Percentiles rank a stretch among this genome's conserved stretches.
Conservation (phyloP, 257 asterid genomes). For the Coffea eugenioides region DNA sequence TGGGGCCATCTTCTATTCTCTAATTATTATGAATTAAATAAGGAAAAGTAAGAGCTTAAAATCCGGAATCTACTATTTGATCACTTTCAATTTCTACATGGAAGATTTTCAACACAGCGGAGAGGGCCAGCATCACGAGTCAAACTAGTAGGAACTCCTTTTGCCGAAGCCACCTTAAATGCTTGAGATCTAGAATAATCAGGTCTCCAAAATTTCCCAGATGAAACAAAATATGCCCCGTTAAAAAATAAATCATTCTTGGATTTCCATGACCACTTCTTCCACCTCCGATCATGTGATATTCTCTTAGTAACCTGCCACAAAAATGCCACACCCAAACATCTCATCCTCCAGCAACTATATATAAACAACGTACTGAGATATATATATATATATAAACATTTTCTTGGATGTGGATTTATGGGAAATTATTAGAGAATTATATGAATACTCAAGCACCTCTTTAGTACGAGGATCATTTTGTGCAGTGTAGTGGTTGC, state of each 20-base stretch:
- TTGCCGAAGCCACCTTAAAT: slow-evolving; percentile 1
- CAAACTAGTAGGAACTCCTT: slow-evolving; percentile 10
- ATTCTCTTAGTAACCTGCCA: slow-evolving; percentile 13
- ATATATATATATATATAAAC: too few relatives aligned
- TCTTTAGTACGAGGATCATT: slow-evolving; percentile 27
- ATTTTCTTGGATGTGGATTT: background rate
- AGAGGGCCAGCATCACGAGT: slow-evolving; percentile 22
- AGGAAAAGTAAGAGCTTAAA: too few relatives aligned
- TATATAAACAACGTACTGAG: background rate
- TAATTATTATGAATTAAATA: too few relatives aligned
- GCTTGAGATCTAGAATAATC: slow-evolving; percentile 9
- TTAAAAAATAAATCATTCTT: slow-evolving; percentile 7
- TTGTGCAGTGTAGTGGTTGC: slow-evolving; percentile 44
- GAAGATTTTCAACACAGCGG: background rate
- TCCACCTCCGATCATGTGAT: background rate
- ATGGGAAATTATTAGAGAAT: too few relatives aligned
- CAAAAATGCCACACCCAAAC: background rate
- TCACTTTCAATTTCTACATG: too few relatives aligned
- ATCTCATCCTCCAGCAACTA: too few relatives aligned
- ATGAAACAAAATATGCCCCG: slow-evolving; percentile 18
- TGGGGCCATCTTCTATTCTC: too few relatives aligned
- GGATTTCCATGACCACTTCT: slow-evolving; percentile 20
- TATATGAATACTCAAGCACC: slow-evolving; percentile 23
- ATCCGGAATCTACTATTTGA: too few relatives aligned
- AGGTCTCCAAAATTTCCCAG: slow-evolving; percentile 10